Evolutionary conservation across 441 rosid species (phyloP).

Genomic region (Populus hybrid): DNA sequence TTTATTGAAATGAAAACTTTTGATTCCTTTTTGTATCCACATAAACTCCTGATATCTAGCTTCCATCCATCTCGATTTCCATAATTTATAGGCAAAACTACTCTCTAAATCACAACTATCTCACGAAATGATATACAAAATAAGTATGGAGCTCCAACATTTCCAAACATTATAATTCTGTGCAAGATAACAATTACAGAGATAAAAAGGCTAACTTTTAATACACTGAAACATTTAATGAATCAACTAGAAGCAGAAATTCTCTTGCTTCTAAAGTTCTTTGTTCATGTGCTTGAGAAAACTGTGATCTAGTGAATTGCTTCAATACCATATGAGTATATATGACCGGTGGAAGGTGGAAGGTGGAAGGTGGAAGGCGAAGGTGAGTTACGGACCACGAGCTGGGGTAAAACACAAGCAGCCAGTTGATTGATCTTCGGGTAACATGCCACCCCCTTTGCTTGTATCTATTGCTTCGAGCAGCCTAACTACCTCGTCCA

Average conservation of each 20-base stretch:
- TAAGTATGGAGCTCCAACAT: background rate
- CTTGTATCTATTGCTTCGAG: slow-evolving; percentile 71
- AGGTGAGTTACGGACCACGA: slow-evolving; percentile 63
- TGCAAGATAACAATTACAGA: background rate
- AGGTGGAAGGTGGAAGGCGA: background rate
- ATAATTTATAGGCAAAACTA: background rate
- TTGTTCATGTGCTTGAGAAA: background rate
- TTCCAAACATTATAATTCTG: background rate
- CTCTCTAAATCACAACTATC: background rate
- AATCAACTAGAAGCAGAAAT: background rate
- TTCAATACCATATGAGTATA: too few species aligned
- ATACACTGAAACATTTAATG: background rate
- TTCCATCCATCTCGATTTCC: background rate
- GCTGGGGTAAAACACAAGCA: slow-evolving; percentile 67
- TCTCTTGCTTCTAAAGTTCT: background rate
- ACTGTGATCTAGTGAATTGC: background rate
- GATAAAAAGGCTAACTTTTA: slow-evolving; percentile 6
- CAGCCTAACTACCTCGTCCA: slow-evolving; percentile 73
- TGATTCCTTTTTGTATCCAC: too few species aligned
- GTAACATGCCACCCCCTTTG: slow-evolving; percentile 94
- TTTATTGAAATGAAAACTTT: too few species aligned
- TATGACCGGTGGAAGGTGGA: background rate
- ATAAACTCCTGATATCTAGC: background rate
- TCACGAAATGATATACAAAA: background rate
- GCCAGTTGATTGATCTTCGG: slow-evolving; percentile 52